phyloP scores from a whole-genome alignment of 768 basidiomycete species.

The Rhodocollybia butyracea region DNA sequence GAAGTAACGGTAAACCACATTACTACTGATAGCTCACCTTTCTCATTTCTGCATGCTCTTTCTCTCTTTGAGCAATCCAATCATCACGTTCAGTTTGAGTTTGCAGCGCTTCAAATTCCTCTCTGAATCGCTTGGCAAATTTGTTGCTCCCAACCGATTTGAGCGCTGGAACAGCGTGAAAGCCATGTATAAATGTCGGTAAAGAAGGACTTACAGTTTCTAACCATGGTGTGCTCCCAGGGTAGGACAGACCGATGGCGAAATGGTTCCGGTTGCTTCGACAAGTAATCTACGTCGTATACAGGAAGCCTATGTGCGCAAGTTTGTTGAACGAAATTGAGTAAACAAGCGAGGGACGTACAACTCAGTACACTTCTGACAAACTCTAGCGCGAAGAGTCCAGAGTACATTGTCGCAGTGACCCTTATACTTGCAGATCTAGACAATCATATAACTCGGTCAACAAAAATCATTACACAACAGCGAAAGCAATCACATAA shows the following conservation, averaged over 20 bases:
- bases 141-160: background rate
- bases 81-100: background rate
- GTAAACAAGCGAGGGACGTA: background rate
- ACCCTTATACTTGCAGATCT: slow-evolving; percentile 15
- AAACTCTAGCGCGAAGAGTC: slow-evolving; percentile 8
- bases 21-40: background rate
- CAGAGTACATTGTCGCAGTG: slow-evolving; percentile 27
- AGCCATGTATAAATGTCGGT: background rate
- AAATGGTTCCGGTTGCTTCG: background rate
- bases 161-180: background rate
- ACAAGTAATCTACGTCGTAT: background rate
- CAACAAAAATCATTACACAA: background rate
- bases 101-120: background rate
- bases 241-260: background rate
- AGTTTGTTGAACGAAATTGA: too few species aligned
- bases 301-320: background rate
- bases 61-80: background rate
- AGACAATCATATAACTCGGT: too few species aligned
- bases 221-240: background rate
- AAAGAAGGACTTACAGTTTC: background rate
- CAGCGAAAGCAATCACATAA: slow-evolving; percentile 32
- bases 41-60: background rate
- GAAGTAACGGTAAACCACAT: background rate
- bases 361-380: background rate
- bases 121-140: background rate